Evolutionary conservation across 192 early-diverging fungal genomes (phyloP).

Genomic region (Chytriomyces hyalinus): DNA sequence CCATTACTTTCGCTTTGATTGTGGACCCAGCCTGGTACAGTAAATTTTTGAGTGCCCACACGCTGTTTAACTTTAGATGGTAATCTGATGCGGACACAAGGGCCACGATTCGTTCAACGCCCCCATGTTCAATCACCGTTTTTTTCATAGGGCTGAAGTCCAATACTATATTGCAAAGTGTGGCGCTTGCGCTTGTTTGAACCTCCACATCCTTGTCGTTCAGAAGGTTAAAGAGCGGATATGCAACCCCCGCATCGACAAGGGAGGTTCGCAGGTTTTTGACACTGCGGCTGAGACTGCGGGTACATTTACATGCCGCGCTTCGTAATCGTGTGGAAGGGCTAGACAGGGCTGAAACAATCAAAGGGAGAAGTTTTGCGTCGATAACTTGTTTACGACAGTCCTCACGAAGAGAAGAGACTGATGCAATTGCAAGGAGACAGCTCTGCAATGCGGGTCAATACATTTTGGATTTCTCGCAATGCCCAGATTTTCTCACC

Average conservation of each 20-base stretch:
- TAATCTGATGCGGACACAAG: slow-evolving; percentile 53
- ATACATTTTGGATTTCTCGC: not conserved
- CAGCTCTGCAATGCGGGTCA: slow-evolving; percentile 57
- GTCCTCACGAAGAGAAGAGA: slow-evolving; percentile 73
- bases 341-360: slow-evolving; percentile 69
- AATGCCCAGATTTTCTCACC: slow-evolving; percentile 42
- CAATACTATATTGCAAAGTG: slow-evolving; percentile 83
- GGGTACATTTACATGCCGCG: slow-evolving; percentile 81
- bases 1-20: slow-evolving; percentile 72
- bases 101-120: slow-evolving; percentile 71
- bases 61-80: slow-evolving; percentile 68
- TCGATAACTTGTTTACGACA: slow-evolving; percentile 79
- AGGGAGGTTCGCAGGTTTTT: slow-evolving; percentile 76
- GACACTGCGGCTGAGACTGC: slow-evolving; percentile 76
- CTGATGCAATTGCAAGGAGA: slow-evolving; percentile 71
- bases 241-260: slow-evolving; percentile 76
- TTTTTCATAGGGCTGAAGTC: slow-evolving; percentile 83
- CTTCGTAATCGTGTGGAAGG: slow-evolving; percentile 61
- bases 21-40: slow-evolving; percentile 71
- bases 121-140: slow-evolving; percentile 73
- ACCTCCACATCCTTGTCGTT: slow-evolving; percentile 66
- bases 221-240: slow-evolving; percentile 72
- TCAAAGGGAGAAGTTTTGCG: slow-evolving; percentile 72
- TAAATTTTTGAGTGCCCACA: slow-evolving; percentile 86
- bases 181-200: slow-evolving; percentile 72